Evolutionary conservation across 73 alveolate genomes (phyloP), one percentile per base, ranked within the genome.

Genomic region (Paramecium caudatum): DNA sequence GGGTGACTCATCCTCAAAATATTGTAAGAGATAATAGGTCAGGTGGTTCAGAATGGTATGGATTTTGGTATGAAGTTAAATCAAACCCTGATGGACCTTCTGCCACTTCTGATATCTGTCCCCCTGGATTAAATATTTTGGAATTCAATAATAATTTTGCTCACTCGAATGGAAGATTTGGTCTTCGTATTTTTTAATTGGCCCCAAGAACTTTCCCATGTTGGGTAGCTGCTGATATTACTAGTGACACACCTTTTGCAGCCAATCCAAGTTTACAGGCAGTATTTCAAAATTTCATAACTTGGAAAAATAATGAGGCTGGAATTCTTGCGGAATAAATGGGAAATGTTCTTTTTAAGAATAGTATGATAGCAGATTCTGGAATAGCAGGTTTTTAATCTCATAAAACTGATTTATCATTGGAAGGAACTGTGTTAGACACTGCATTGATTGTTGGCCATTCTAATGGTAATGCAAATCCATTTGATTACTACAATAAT

Each of bases 1-100:
- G 99, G 99, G 90, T 94, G 74, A 95, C 98, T 12, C 78, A 94
- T 63, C 99, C 99, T 5, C 91, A 91, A 47, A 96, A 96, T 61
- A 49, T 69, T 30, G 85, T 95, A 63, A 78, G 90, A 39, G 83
- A 90, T 30, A 96, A 96, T 49, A 95, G 92, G 65, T 97, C 99
- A 37, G 98, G 96, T 30, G 99, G 99, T 16, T 91, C 97, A 34
- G 96, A 90, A 17, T 90, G 94, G 65, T 96, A 91, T 87, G 99
- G 99, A 4, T 96, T 82, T 87, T 96, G 99, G 99, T 91, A 86
- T 91, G 97, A 91, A 62, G 63, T 90, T 21, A 68, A 91, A 43
- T 16, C 69, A 2, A 81, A 90, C 48, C 96, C 98, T 4, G 91
- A 82, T 74, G 99, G 99, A 0, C 98, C 99, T 12, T 95, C 98